Conservation (phyloP, 306 rosid species). For the Begonia masoniana region DNA sequence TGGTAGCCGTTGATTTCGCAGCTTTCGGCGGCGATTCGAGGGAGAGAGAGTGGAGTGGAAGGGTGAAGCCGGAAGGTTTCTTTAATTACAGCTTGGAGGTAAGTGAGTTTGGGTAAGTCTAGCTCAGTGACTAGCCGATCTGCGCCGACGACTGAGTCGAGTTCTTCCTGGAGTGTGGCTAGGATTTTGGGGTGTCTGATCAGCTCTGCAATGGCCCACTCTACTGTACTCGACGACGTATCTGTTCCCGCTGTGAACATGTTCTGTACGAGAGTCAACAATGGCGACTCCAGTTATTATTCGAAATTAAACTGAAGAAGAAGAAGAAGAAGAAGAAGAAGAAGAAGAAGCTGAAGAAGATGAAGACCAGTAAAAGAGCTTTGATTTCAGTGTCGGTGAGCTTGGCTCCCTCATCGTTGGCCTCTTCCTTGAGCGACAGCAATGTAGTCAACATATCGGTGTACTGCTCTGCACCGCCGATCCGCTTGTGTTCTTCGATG, state of each 20-base stretch:
- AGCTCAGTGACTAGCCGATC: conserved; percentile 36
- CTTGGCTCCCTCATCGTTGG: conserved; percentile 23
- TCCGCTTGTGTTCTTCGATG: conserved; percentile 36
- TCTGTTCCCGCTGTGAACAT: conserved; percentile 71
- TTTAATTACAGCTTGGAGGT: conserved; percentile 66
- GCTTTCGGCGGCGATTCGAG: conserved; percentile 36
- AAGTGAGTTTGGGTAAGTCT: conserved; percentile 39
- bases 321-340: background rate
- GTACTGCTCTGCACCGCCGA: conserved; percentile 14
- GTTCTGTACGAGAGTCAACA: conserved; percentile 17
- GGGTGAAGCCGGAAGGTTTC: conserved; percentile 83
- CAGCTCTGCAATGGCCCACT: conserved; percentile 66
- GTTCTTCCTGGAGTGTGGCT: conserved; percentile 36
- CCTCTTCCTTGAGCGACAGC: conserved; percentile 28
- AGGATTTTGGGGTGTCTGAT: conserved; percentile 34
- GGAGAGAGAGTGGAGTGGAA: conserved; percentile 78
- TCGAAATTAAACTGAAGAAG: background rate
- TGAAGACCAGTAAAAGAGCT: conserved; percentile 48
- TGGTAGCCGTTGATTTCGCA: conserved; percentile 44
- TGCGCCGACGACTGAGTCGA: conserved; percentile 42
- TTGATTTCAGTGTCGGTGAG: conserved; percentile 56
- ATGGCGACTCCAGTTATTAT: too few relatives aligned
- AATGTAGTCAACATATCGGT: conserved; percentile 37
- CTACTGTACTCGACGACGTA: conserved; percentile 70
- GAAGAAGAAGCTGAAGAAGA: too few relatives aligned